Percentiles rank a stretch among this genome's conserved stretches.
Conservation (phyloP, 2,329 filamentous ascomycete species). For the Juglanconis oblonga region DNA sequence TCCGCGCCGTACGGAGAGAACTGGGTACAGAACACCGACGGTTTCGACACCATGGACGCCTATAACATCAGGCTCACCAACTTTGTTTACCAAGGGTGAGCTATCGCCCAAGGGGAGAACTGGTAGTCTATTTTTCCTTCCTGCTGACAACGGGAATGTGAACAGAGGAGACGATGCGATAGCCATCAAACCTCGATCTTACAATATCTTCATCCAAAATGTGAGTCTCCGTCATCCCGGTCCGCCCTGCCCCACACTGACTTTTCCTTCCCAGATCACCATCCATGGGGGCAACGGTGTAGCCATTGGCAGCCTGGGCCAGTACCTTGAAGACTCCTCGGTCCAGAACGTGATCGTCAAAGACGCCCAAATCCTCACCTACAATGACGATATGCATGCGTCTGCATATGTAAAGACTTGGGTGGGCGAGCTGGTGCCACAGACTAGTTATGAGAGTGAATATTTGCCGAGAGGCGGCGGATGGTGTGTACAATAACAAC, state of each 20-base stretch:
- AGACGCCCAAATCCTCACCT: conserved; percentile 41
- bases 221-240: conserved; percentile 22
- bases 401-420: conserved; percentile 56
- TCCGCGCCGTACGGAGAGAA: conserved; percentile 49
- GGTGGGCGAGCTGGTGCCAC: conserved; percentile 45
- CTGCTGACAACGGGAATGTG: neutral
- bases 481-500: conserved; percentile 23
- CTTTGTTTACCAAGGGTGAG: conserved; percentile 47
- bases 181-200: conserved; percentile 54
- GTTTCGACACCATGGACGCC: conserved; percentile 56
- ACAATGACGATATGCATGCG: conserved; percentile 46
- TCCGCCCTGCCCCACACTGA: neutral
- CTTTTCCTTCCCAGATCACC: conserved; percentile 25
- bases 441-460: conserved; percentile 46
- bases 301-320: conserved; percentile 52
- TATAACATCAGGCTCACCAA: conserved; percentile 47
- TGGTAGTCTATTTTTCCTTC: neutral
- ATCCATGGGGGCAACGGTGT: conserved; percentile 54
- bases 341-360: conserved; percentile 48
- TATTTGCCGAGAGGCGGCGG: conserved; percentile 48
- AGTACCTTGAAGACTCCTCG: conserved; percentile 52
- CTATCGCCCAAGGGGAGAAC: neutral
- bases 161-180: conserved; percentile 50
- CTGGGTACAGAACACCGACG: conserved; percentile 58
- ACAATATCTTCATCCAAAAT: conserved; percentile 47